phyloP scores from a whole-genome alignment of 2,329 filamentous ascomycete genomes.

The Fusarium lyarnte region DNA sequence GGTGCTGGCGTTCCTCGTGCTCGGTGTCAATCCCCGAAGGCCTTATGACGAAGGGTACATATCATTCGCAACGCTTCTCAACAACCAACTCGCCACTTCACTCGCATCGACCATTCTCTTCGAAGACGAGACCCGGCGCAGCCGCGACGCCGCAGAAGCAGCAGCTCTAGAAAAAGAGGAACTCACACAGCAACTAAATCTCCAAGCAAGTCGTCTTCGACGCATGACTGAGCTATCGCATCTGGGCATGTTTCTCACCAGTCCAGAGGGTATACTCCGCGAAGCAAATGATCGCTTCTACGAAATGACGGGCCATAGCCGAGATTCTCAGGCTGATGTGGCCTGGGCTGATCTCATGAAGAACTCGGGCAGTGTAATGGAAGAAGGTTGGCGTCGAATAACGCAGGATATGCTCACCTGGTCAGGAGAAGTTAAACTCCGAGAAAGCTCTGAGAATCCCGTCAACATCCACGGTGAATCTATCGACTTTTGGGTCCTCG shows the following conservation, averaged over 20 bases:
- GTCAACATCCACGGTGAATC: conserved; percentile 42
- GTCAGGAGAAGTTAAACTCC: conserved; percentile 55
- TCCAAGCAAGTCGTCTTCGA: conserved; percentile 49
- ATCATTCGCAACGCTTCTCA: conserved; percentile 61
- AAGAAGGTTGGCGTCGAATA: conserved; percentile 52
- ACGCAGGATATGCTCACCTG: conserved; percentile 48
- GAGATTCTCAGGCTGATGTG: conserved; percentile 51
- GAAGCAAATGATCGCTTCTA: conserved; percentile 59
- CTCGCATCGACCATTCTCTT: conserved; percentile 72
- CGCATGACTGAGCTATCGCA: conserved; percentile 52
- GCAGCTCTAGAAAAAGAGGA: conserved; percentile 48
- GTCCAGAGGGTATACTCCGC: conserved; percentile 52
- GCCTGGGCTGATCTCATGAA: conserved; percentile 55
- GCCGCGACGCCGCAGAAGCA: conserved; percentile 47
- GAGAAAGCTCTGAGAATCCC: conserved; percentile 34
- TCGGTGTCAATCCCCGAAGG: conserved; percentile 73
- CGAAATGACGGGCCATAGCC: conserved; percentile 55
- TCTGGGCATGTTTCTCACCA: conserved; percentile 52
- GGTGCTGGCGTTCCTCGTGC: conserved; percentile 71
- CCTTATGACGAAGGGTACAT: conserved; percentile 76
- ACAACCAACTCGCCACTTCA: conserved; percentile 65
- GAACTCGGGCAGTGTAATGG: conserved; percentile 45
- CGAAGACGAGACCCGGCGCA: conserved; percentile 70
- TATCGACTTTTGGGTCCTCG: conserved; percentile 57
- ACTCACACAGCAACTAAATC: conserved; percentile 47